Base-by-base conservation (phyloP, 2,329 filamentous ascomycete genomes). In the Cordyceps farinosa region DNA sequence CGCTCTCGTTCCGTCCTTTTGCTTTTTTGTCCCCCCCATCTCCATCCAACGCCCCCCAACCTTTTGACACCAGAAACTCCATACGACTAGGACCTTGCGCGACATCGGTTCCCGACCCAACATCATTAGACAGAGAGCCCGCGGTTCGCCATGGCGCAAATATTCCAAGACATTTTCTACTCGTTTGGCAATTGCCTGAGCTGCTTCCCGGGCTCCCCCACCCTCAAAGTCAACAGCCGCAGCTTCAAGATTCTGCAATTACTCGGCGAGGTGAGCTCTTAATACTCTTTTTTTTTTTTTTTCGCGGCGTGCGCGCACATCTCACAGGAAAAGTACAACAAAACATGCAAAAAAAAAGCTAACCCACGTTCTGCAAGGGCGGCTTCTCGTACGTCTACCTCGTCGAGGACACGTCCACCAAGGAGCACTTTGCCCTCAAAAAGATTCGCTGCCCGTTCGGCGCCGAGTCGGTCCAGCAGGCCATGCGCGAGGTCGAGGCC, bases 371-470 rank as follows among this genome's bases (percentile, higher is more conserved):
- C 22, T 22, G 22, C 22, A 22, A 94, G 90, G 95, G 95, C 74
- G 95, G 95, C 72, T 99, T 99, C 82, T 97, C 92, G 68, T 99
- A 98, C 78, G 95, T 99, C 70, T 99, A 99, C 79, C 90, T 99
- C 65, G 95, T 99, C 65, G 91, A 98, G 82, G 93, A 97, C 76
- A 94, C 90, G 54, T 82, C 86, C 61, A 90, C 87, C 59, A 90
- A 91, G 65, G 87, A 94, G 70, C 85, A 97, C 53, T 94, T 96
- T 76, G 95, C 95, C 22, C 87, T 98, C 66, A 99, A 99, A 79
- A 99, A 99, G 84, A 99, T 99, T 76, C 89, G 94, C 74, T 99
- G 95, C 82, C 94, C 95, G 5, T 98, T 99, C 73, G 95, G 95
- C 68, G 90, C 95, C 76, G 95, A 99, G 81, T 97, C 92, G 32